Conservation (phyloP, 768 basidiomycete species). For the Mycena filopes region DNA sequence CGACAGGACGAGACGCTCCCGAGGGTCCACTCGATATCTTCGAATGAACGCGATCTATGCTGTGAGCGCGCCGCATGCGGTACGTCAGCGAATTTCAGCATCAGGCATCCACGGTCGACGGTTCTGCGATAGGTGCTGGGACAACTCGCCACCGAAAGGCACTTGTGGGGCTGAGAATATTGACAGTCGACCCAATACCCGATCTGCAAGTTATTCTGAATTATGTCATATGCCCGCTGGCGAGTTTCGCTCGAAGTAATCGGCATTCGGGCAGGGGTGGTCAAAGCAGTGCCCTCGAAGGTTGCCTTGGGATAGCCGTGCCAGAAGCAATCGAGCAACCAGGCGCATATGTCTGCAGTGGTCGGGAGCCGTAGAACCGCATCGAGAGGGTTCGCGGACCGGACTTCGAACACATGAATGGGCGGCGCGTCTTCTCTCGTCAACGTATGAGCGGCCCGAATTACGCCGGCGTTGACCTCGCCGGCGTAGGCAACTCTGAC, state of each 20-base stretch:
- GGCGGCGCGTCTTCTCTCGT: neutral
- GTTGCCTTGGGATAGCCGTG: neutral
- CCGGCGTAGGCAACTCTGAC: neutral
- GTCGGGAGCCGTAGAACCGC: neutral
- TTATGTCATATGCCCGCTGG: neutral
- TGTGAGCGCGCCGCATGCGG: neutral
- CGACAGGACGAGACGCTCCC: neutral
- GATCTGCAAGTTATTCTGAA: neutral
- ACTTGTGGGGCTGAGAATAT: neutral
- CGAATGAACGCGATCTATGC: neutral
- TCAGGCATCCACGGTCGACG: neutral
- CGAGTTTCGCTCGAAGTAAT: neutral
- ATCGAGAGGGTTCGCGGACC: neutral
- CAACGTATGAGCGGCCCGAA: neutral
- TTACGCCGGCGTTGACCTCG: neutral
- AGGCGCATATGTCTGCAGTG: neutral
- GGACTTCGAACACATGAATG: neutral
- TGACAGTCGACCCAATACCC: neutral
- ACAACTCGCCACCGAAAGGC: neutral
- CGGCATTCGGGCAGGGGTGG: neutral
- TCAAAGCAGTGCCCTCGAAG: neutral
- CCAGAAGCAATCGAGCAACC: neutral
- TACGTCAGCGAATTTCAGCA: neutral
- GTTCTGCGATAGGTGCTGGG: neutral
- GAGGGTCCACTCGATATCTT: neutral